These are phyloP conservation scores for Xerocomus nothofagi DNA, from an alignment of 1,284 basidiomycete species.

Conservation along the genomic window DNA sequence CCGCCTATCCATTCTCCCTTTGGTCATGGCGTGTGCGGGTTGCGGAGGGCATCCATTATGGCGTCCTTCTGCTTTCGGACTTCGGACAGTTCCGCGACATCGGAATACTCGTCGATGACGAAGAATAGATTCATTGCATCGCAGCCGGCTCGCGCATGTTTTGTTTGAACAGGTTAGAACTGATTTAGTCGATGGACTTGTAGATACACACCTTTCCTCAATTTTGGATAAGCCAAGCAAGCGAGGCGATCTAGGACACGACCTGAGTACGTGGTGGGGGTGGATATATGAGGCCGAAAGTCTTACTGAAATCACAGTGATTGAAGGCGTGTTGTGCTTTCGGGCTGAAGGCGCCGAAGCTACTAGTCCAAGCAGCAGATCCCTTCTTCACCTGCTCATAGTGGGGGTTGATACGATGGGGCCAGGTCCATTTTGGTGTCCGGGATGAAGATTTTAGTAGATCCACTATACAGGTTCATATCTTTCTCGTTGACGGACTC, in stretches of 20 bases:
- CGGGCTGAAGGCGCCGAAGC: constrained; percentile 6
- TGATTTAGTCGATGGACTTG: too few species aligned
- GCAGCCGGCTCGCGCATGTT: constrained; percentile 29
- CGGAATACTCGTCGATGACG: constrained; percentile 44
- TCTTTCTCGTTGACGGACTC: neutral
- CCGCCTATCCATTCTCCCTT: constrained; percentile 14
- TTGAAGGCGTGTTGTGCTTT: constrained; percentile 7
- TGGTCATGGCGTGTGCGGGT: constrained; percentile 13
- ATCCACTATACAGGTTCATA: neutral
- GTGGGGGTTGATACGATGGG: constrained; percentile 5
- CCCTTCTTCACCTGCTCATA: constrained; percentile 1
- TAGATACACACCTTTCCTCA: constrained; percentile 3
- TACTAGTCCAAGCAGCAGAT: constrained; percentile 2
- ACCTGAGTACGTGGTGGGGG: neutral
- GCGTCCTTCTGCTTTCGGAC: constrained; percentile 34
- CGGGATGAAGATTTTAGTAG: constrained; percentile 8
- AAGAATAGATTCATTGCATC: constrained; percentile 47
- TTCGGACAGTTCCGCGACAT: constrained; percentile 31
- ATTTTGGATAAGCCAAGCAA: constrained; percentile 8
- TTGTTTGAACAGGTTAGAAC: neutral
- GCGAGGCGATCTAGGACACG: constrained; percentile 6
- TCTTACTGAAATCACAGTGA: constrained; percentile 6
- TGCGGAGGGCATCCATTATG: constrained; percentile 38
- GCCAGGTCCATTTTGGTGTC: constrained; percentile 13
- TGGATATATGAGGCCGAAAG: neutral